phyloP scores from a whole-genome alignment of 1,139 yeast species.

The Kluyveromyces sp. region DNA sequence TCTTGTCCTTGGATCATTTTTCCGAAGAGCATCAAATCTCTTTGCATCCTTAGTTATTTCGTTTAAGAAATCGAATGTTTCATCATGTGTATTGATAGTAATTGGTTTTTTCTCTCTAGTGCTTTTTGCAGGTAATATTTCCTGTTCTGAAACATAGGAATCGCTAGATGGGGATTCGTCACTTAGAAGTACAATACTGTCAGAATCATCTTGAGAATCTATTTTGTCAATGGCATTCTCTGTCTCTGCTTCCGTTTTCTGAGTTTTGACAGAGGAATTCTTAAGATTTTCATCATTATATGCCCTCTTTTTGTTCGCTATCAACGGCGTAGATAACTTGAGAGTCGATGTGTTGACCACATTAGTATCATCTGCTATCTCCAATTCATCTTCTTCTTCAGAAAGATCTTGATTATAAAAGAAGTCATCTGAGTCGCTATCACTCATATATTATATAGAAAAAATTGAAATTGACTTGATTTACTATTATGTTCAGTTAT shows the following conservation, averaged over 20 bases:
- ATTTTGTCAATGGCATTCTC: too few relatives aligned
- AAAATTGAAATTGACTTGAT: not conserved
- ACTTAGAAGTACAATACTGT: too few relatives aligned
- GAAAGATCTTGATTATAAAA: constrained; percentile 2
- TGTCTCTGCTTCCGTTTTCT: too few relatives aligned
- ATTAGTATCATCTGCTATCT: not conserved
- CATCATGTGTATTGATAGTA: not conserved
- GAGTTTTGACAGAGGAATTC: too few relatives aligned
- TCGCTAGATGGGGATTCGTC: too few relatives aligned
- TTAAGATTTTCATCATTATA: not conserved
- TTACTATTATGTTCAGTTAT: too few relatives aligned
- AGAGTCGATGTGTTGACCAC: constrained; percentile 1
- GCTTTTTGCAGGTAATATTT: not conserved
- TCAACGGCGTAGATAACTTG: not conserved
- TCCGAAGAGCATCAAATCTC: not conserved
- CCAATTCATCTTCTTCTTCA: not conserved
- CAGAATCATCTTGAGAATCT: too few relatives aligned
- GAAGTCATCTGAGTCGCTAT: constrained; percentile 6
- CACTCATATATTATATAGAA: not conserved
- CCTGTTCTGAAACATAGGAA: not conserved
- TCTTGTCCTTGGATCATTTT: not conserved
- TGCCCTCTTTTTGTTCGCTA: not conserved
- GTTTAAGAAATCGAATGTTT: constrained; percentile 1
- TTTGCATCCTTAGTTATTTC: not conserved
- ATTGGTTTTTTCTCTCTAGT: not conserved